These are phyloP conservation scores for Jasminum sambac DNA, from an alignment of 257 asterid species.

Conservation along the genomic window DNA sequence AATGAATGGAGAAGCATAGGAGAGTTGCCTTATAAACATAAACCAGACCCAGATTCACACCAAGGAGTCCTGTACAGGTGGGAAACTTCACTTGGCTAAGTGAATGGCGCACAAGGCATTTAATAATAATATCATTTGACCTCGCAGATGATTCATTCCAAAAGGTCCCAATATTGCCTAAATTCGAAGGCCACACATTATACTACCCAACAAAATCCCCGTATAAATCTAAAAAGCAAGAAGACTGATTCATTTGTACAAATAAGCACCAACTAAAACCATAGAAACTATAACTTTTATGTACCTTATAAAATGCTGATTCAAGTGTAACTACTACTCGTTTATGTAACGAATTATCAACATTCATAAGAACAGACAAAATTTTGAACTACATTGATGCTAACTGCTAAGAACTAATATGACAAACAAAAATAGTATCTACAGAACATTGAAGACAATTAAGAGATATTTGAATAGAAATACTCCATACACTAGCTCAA, in stretches of 20 bases:
- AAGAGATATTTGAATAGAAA: too few species aligned
- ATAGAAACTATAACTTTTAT: background rate
- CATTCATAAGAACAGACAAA: background rate
- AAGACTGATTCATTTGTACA: too few species aligned
- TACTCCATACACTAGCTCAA: background rate
- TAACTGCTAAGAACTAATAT: background rate
- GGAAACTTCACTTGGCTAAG: too few species aligned
- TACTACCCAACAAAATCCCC: background rate
- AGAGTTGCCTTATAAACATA: too few species aligned
- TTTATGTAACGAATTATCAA: background rate
- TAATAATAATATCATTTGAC: too few species aligned
- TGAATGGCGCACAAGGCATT: too few species aligned
- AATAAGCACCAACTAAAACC: background rate
- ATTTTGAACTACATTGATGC: background rate
- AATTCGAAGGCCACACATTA: slow-evolving; percentile 23
- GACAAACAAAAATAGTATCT: background rate
- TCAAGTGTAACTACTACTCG: background rate
- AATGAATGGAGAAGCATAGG: too few species aligned
- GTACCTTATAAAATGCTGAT: background rate
- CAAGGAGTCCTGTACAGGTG: too few species aligned
- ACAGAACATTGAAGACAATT: background rate
- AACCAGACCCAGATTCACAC: too few species aligned
- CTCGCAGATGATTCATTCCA: too few species aligned
- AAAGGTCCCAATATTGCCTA: too few species aligned
- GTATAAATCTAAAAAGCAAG: too few species aligned